Conservation (phyloP, 345 rosid species). For the Gossypium stocksii region DNA sequence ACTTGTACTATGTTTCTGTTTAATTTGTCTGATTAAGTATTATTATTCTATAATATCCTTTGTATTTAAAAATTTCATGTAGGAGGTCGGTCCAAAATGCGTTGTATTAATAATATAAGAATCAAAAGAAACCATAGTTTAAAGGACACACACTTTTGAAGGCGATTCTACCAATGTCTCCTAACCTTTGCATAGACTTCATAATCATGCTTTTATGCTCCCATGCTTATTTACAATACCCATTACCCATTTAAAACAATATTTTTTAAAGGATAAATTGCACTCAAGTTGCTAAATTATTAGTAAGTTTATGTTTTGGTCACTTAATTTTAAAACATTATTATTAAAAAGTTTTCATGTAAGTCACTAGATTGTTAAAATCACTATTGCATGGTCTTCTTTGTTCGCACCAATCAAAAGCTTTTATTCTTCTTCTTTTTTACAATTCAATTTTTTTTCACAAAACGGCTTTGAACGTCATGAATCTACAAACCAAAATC, state of each 20-base stretch:
- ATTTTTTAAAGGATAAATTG: neutral
- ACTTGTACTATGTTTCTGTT: neutral
- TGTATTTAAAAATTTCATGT: too few species aligned
- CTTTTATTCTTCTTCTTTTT: too few species aligned
- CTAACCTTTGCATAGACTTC: constrained; percentile 2
- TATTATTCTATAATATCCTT: neutral
- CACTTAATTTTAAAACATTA: too few species aligned
- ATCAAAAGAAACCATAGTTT: constrained; percentile 8
- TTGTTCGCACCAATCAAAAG: too few species aligned
- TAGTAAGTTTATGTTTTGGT: too few species aligned
- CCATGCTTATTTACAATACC: neutral
- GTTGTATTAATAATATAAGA: constrained; percentile 30
- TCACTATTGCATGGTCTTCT: too few species aligned
- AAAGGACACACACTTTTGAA: neutral
- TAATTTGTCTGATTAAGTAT: neutral
- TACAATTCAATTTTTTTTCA: too few species aligned
- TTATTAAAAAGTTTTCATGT: too few species aligned
- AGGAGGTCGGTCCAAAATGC: neutral
- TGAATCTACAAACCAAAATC: too few species aligned
- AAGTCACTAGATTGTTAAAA: too few species aligned
- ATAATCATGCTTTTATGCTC: constrained; percentile 17
- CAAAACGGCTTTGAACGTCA: too few species aligned
- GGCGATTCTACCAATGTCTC: neutral
- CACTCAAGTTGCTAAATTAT: too few species aligned
- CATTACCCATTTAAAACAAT: constrained; percentile 14